Conservation (phyloP, 257 asterid genomes). For the Cordia subcordata region DNA sequence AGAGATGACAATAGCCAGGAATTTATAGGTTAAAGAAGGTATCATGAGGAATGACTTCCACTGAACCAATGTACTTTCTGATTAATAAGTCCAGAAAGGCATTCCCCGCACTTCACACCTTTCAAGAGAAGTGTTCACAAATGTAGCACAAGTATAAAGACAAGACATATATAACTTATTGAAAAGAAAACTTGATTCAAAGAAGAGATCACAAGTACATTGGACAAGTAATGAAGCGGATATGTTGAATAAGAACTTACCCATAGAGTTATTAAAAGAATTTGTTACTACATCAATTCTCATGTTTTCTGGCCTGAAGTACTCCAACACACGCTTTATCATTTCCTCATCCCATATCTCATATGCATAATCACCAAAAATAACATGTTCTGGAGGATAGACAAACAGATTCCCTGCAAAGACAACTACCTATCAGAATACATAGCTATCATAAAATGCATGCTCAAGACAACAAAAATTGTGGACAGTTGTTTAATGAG, state of each 20-base stretch:
- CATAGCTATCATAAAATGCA: neutral
- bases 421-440: conserved; percentile 8
- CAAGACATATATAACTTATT: neutral
- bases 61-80: no score
- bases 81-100: no score
- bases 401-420: conserved; percentile 82
- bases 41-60: no score
- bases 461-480: no score
- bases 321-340: conserved; percentile 61
- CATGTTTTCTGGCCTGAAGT: conserved; percentile 91
- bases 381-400: conserved; percentile 82
- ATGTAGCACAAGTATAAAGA: conserved; percentile 5
- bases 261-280: conserved; percentile 53
- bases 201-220: conserved; percentile 1
- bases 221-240: neutral
- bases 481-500: neutral
- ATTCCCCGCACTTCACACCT: no score
- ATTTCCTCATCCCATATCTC: conserved; percentile 78
- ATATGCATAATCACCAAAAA: conserved; percentile 85
- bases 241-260: conserved; percentile 32
- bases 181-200: no score
- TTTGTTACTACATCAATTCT: conserved; percentile 78
- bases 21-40: no score
- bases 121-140: neutral
- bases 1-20: no score